phyloP scores from a whole-genome alignment of 2,329 filamentous ascomycete genomes.

The Sarocladiaceae sp. region DNA sequence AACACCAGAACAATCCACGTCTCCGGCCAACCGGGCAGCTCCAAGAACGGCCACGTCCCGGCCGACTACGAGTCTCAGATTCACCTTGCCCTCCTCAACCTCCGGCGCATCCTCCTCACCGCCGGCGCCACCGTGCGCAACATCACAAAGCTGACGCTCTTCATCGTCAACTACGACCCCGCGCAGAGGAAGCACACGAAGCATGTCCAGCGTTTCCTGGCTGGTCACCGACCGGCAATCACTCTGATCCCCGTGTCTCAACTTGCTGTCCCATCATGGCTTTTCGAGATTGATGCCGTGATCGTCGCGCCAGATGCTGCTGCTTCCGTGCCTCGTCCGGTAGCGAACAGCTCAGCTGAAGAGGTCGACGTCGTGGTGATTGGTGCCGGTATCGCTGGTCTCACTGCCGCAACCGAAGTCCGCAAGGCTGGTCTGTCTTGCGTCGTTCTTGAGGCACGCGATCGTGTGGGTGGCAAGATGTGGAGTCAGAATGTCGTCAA shows the following conservation, averaged over 20 bases:
- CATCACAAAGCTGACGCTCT: slow-evolving; percentile 36
- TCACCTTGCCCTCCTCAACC: slow-evolving; percentile 32
- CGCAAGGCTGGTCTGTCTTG: slow-evolving; percentile 30
- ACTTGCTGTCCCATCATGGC: slow-evolving; percentile 32
- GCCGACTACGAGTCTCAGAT: slow-evolving; percentile 36
- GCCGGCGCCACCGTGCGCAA: slow-evolving; percentile 30
- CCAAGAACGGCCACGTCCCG: slow-evolving; percentile 26
- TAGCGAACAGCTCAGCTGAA: slow-evolving; percentile 10
- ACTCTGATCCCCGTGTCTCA: slow-evolving; percentile 37
- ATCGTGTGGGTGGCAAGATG: slow-evolving; percentile 15
- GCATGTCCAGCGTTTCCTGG: slow-evolving; percentile 32
- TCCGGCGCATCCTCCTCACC: slow-evolving; percentile 29
- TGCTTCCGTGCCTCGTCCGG: background rate
- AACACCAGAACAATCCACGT: slow-evolving; percentile 21
- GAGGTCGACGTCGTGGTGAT: slow-evolving; percentile 31
- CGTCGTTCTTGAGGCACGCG: slow-evolving; percentile 43
- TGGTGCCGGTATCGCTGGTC: slow-evolving; percentile 39
- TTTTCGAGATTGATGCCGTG: slow-evolving; percentile 41
- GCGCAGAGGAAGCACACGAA: slow-evolving; percentile 29
- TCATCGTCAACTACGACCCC: slow-evolving; percentile 39
- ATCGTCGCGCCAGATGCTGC: slow-evolving; percentile 15
- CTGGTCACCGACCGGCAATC: slow-evolving; percentile 34
- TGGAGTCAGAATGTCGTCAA: slow-evolving; percentile 13
- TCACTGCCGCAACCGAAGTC: slow-evolving; percentile 30
- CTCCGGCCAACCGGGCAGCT: slow-evolving; percentile 31